Percentiles rank a stretch among this genome's conserved stretches.
phyloP scores from a whole-genome alignment of 169 alveolate species.

The Eimeria falciformis region DNA sequence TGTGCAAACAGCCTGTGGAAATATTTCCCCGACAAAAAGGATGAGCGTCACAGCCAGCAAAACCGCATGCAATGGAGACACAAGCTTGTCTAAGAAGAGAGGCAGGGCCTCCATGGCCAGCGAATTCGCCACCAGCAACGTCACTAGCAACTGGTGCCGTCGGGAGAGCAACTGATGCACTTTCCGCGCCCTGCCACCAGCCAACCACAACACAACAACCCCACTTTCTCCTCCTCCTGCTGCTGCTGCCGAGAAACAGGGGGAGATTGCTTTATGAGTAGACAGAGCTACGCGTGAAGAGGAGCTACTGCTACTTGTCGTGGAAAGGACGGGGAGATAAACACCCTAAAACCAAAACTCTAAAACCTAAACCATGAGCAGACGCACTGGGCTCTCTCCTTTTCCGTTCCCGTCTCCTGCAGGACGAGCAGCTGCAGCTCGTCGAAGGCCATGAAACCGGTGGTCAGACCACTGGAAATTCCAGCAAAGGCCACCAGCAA shows the following conservation, averaged over 20 bases:
- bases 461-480: slow-evolving; percentile 93
- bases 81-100: slow-evolving; percentile 90
- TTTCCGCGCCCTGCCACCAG: neutral
- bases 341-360: no score
- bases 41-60: slow-evolving; percentile 74
- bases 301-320: neutral
- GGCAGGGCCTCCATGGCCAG: slow-evolving; percentile 96
- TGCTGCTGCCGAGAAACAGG: neutral
- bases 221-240: neutral
- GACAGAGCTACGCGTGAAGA: neutral
- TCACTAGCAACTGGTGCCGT: slow-evolving; percentile 82
- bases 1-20: slow-evolving; percentile 96
- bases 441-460: slow-evolving; percentile 94
- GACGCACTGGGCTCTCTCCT: slow-evolving; percentile 81
- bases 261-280: no score
- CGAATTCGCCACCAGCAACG: slow-evolving; percentile 93
- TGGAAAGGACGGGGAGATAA: neutral
- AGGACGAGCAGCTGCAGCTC: slow-evolving; percentile 90
- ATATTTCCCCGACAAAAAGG: slow-evolving; percentile 93
- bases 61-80: slow-evolving; percentile 83
- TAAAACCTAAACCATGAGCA: no score
- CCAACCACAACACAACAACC: neutral
- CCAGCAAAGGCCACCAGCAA: slow-evolving; percentile 82
- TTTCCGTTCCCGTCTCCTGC: slow-evolving; percentile 88
- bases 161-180: slow-evolving; percentile 11